Percentiles rank a stretch among this genome's conserved stretches.
These are phyloP conservation scores for Naganishia albida DNA, from an alignment of 1,284 basidiomycete species.

Conservation along the genomic window DNA sequence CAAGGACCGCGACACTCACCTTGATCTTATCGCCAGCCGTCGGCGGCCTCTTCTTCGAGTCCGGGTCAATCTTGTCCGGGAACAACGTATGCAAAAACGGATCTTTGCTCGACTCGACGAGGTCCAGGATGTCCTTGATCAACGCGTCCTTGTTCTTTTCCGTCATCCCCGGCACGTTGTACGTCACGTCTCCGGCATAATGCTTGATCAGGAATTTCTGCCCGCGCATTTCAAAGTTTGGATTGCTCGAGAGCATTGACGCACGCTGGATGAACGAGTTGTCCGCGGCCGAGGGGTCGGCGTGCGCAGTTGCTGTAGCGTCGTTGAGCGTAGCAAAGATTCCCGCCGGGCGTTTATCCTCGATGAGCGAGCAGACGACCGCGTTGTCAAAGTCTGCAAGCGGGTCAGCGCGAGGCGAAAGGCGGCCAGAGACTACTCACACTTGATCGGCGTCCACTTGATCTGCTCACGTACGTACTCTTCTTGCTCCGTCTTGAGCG, in stretches of 20 bases:
- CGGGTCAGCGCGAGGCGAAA: neutral
- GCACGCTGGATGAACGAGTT: constrained; percentile 95
- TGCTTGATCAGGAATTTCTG: constrained; percentile 87
- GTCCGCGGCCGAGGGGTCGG: constrained; percentile 93
- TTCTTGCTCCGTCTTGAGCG: constrained; percentile 98
- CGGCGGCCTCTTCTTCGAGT: constrained; percentile 96
- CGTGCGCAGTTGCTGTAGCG: constrained; percentile 96
- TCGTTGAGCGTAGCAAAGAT: constrained; percentile 98
- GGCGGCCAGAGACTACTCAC: constrained; percentile 34
- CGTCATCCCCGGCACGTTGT: constrained; percentile 96
- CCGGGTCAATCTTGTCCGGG: constrained; percentile 91
- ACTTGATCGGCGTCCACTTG: constrained; percentile 99
- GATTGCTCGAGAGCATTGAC: constrained; percentile 73
- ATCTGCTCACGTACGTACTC: constrained; percentile 96
- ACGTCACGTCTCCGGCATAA: constrained; percentile 98
- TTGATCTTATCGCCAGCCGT: constrained; percentile 99
- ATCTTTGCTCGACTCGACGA: constrained; percentile 77
- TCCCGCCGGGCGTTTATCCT: constrained; percentile 92
- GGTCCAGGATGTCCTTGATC: constrained; percentile 89
- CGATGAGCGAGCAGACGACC: constrained; percentile 96
- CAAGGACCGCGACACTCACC: constrained; percentile 54
- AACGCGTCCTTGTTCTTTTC: constrained; percentile 99
- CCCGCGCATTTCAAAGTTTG: constrained; percentile 90
- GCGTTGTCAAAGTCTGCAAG: constrained; percentile 53
- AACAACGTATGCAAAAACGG: constrained; percentile 85